Evolutionary conservation across 306 rosid genomes (phyloP).

Genomic region (Cucumis cinereus): DNA sequence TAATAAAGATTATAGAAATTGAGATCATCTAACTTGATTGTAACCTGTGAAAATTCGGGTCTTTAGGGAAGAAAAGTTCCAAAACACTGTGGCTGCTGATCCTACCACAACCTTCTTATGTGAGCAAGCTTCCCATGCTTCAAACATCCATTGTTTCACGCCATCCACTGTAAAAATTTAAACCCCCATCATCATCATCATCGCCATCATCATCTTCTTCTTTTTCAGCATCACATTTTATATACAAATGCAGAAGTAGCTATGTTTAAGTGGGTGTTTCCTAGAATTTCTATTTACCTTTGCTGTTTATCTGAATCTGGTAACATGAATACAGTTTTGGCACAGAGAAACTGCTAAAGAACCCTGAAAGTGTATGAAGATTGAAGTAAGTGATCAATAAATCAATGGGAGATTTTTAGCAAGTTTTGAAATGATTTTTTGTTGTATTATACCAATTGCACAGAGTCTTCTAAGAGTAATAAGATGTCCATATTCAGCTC

Average conservation of each 20-base stretch:
- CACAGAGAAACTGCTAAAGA: constrained; percentile 54
- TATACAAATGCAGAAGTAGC: not conserved
- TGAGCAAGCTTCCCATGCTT: constrained; percentile 65
- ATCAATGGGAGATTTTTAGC: not conserved
- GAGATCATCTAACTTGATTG: not conserved
- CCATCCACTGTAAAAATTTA: constrained; percentile 31
- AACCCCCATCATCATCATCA: not conserved
- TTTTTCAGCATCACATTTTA: not conserved
- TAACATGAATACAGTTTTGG: constrained; percentile 75
- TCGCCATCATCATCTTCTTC: not conserved
- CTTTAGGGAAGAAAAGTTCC: constrained; percentile 64
- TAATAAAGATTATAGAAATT: not conserved
- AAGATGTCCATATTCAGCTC: constrained; percentile 76
- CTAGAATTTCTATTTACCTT: constrained; percentile 26
- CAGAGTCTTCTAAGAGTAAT: constrained; percentile 67
- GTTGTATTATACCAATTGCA: constrained; percentile 45
- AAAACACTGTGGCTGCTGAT: constrained; percentile 43
- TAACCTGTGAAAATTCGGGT: constrained; percentile 70
- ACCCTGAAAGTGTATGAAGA: constrained; percentile 26
- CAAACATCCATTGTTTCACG: constrained; percentile 38
- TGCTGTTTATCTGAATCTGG: constrained; percentile 40
- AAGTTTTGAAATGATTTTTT: not conserved
- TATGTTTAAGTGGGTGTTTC: not conserved
- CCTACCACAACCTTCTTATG: constrained; percentile 60
- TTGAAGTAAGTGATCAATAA: constrained; percentile 1